A percentile compares a stretch with the other conserved stretches of the same genome.
Conservation (phyloP, 1,139 yeast genomes). For the Yamadazyma friedrichii region DNA sequence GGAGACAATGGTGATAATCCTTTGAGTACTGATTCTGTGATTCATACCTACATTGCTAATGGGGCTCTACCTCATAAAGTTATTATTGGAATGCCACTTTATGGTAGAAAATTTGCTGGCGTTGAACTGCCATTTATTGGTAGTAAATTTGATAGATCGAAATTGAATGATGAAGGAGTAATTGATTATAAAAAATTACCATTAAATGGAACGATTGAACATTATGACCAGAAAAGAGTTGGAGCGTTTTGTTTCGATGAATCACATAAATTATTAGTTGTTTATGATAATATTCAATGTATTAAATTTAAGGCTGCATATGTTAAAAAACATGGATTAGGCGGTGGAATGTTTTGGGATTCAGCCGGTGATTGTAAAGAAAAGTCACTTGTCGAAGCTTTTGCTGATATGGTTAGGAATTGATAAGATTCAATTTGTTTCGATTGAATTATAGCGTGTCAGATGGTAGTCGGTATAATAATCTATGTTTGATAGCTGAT, state of each 20-base stretch:
- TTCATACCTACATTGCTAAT: constrained; percentile 38
- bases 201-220: constrained; percentile 49
- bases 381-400: constrained; percentile 13
- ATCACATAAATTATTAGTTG: constrained; percentile 40
- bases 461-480: too few relatives aligned
- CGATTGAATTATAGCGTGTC: too few relatives aligned
- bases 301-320: constrained; percentile 60
- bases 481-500: too few relatives aligned
- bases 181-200: constrained; percentile 59
- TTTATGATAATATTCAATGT: constrained; percentile 49
- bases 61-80: constrained; percentile 54
- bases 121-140: constrained; percentile 41
- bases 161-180: constrained; percentile 40
- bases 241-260: constrained; percentile 58
- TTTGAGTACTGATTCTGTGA: constrained; percentile 49
- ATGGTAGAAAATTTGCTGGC: constrained; percentile 67
- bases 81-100: constrained; percentile 85
- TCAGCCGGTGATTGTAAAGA: constrained; percentile 64
- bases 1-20: constrained; percentile 39
- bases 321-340: constrained; percentile 47
- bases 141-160: constrained; percentile 31
- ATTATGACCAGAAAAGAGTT: constrained; percentile 51
- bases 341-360: constrained; percentile 97
- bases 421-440: too few relatives aligned
- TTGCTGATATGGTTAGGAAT: constrained; percentile 2